A percentile compares a stretch with the other conserved stretches of the same genome.
These are phyloP conservation scores for Alternaria infectoria DNA, from an alignment of 2,329 filamentous ascomycete genomes.

Conservation along the genomic window DNA sequence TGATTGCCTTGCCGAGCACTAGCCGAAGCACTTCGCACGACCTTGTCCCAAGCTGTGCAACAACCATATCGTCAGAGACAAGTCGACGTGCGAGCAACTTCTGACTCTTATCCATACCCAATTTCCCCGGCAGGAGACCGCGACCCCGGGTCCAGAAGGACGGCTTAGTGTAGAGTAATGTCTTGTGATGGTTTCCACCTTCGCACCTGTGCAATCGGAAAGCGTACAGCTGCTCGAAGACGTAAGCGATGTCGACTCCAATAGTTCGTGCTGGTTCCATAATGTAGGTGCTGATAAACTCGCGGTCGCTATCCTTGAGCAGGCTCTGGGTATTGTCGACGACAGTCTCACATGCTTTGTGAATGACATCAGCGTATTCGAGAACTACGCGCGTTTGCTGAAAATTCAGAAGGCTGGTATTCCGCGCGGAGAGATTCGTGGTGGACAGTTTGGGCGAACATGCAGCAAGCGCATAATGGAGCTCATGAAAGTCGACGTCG, in stretches of 20 bases:
- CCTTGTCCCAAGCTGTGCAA: neutral
- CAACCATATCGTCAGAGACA: constrained; percentile 3
- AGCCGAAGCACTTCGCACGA: neutral
- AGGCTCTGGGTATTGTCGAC: neutral
- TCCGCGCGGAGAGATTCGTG: neutral
- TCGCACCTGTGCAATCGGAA: constrained; percentile 1
- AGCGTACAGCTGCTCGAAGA: constrained; percentile 3
- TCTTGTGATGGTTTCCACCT: constrained; percentile 1
- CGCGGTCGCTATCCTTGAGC: constrained; percentile 1
- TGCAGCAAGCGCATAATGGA: neutral
- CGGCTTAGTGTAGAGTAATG: neutral
- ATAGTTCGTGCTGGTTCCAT: neutral
- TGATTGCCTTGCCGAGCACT: neutral
- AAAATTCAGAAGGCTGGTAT: neutral
- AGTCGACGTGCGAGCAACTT: constrained; percentile 5
- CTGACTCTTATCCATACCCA: neutral
- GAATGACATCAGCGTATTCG: neutral
- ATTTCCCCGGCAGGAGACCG: neutral
- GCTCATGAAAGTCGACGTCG: neutral
- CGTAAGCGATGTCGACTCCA: neutral
- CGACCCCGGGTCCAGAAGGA: neutral
- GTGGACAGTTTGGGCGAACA: neutral
- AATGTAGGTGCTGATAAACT: neutral
- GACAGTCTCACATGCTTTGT: constrained; percentile 1
- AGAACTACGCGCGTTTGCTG: neutral